phyloP scores from a whole-genome alignment of 257 asterid species.

The Orobanche coerulescens region DNA sequence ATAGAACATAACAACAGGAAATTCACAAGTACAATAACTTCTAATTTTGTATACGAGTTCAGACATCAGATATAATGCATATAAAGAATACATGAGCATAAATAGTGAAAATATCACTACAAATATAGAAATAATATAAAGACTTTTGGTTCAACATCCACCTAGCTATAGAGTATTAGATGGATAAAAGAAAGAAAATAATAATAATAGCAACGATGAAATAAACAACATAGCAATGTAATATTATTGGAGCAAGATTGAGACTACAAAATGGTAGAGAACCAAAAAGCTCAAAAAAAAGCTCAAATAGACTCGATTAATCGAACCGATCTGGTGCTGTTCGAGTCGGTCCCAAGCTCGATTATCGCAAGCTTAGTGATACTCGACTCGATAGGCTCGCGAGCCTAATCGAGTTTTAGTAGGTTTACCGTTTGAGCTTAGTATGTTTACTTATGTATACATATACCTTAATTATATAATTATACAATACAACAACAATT shows the following conservation, averaged over 20 bases:
- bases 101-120: not conserved
- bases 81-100: slow-evolving; percentile 2
- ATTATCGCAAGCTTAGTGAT: too few relatives aligned
- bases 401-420: too few relatives aligned
- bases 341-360: too few relatives aligned
- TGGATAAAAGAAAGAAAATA: not conserved
- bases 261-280: slow-evolving; percentile 14
- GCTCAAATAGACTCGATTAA: too few relatives aligned
- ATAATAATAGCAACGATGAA: not conserved
- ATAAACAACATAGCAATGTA: not conserved
- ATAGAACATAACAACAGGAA: not conserved
- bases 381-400: too few relatives aligned
- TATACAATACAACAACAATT: too few relatives aligned
- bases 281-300: slow-evolving; percentile 1
- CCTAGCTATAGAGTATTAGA: not conserved
- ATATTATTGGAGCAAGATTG: slow-evolving; percentile 7
- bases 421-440: too few relatives aligned
- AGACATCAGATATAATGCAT: slow-evolving; percentile 6
- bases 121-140: not conserved
- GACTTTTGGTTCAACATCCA: not conserved
- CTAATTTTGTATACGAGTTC: not conserved
- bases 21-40: not conserved
- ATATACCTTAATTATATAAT: too few relatives aligned
- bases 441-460: too few relatives aligned
- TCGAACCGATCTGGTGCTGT: too few relatives aligned